A percentile compares a stretch with the other conserved stretches of the same genome.
Evolutionary conservation across 805 yeast species (phyloP).

Genomic region (Wickerhamiella spandovensis): DNA sequence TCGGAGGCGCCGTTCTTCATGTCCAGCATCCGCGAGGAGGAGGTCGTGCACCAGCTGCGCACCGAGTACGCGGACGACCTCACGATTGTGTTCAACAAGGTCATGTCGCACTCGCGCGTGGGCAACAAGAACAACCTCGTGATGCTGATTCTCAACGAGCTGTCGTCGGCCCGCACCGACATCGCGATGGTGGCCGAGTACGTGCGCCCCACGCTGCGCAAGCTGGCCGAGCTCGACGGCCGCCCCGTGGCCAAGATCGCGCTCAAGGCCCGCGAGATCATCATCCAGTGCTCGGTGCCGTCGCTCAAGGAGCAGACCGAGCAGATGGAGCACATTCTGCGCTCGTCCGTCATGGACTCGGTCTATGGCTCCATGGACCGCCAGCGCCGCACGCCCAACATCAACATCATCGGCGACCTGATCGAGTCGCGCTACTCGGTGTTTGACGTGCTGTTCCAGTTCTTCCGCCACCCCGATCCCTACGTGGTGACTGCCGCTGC

Average conservation of each 20-base stretch:
- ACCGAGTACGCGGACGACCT: conserved; percentile 74
- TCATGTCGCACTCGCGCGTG: conserved; percentile 83
- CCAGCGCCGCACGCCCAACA: conserved; percentile 63
- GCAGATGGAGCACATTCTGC: conserved; percentile 90
- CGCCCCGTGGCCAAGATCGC: conserved; percentile 89
- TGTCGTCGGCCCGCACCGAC: conserved; percentile 66
- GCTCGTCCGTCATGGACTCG: conserved; percentile 79
- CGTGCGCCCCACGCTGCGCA: conserved; percentile 59
- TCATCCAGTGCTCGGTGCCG: conserved; percentile 94
- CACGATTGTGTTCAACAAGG: conserved; percentile 54
- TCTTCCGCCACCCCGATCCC: conserved; percentile 68
- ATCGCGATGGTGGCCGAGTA: conserved; percentile 54
- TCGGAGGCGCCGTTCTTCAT: conserved; percentile 69
- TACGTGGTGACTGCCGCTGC: conserved; percentile 93
- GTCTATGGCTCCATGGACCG: conserved; percentile 46
- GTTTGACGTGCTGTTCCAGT: conserved; percentile 89
- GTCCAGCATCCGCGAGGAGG: conserved; percentile 52
- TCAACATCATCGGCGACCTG: conserved; percentile 71
- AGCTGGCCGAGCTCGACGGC: conserved; percentile 76
- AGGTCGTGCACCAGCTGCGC: conserved; percentile 72
- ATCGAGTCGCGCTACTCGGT: conserved; percentile 94
- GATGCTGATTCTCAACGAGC: conserved; percentile 69
- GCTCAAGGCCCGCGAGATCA: conserved; percentile 86
- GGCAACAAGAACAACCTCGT: conserved; percentile 86
- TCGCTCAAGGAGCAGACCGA: conserved; percentile 92